Percentiles rank a stretch among this genome's conserved stretches.
Evolutionary conservation across 257 asterid species (phyloP).

Genomic region (Capsicum pubescens): DNA sequence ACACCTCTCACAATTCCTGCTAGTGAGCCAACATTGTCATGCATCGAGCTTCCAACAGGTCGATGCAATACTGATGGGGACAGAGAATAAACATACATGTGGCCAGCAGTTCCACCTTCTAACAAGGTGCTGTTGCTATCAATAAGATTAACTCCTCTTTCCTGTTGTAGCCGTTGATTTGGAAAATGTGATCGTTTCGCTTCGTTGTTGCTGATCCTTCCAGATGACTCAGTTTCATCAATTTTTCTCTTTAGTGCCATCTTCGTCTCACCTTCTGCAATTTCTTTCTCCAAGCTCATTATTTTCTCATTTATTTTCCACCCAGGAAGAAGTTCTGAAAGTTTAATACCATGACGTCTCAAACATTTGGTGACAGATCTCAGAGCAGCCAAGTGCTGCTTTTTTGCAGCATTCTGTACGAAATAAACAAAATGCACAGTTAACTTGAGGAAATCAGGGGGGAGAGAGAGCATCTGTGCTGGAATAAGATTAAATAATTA

Average conservation of each 20-base stretch:
- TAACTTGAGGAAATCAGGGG: constrained; percentile 19
- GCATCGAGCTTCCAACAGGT: background rate
- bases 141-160: constrained; percentile 27
- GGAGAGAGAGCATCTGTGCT: constrained; percentile 7
- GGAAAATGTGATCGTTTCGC: constrained; percentile 53
- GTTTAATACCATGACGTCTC: constrained; percentile 65
- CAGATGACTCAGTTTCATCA: constrained; percentile 51
- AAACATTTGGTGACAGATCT: constrained; percentile 62
- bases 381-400: constrained; percentile 57
- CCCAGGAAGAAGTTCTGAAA: constrained; percentile 63
- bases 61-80: constrained; percentile 16
- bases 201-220: constrained; percentile 51
- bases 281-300: constrained; percentile 59
- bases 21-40: too few species aligned
- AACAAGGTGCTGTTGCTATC: background rate
- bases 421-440: constrained; percentile 30
- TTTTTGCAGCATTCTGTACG: constrained; percentile 70
- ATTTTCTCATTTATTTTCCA: constrained; percentile 75
- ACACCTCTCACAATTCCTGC: too few species aligned
- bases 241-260: constrained; percentile 62
- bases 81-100: constrained; percentile 10
- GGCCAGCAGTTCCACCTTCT: constrained; percentile 38
- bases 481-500: constrained; percentile 35
- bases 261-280: constrained; percentile 43
- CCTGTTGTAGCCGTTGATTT: constrained; percentile 48